Evolutionary conservation across 129 eudicot genomes (phyloP), one percentile per base, ranked within the genome.

Genomic region (Centella asiatica): DNA sequence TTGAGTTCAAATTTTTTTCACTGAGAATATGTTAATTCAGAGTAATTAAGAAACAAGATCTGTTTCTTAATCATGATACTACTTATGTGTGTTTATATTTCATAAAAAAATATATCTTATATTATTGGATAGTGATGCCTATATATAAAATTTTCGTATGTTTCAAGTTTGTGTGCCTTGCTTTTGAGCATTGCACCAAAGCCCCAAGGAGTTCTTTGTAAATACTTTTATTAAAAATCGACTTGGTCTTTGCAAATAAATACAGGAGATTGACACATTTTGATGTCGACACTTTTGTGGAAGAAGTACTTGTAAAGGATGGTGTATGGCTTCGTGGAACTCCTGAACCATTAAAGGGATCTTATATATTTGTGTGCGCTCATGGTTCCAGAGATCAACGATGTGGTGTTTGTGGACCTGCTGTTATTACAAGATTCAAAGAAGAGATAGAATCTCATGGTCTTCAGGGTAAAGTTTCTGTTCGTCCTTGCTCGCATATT

Each of bases 321-420:
- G 88, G 90, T 65, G 99, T 87, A 68, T 92, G 96, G 99, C 73
- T 82, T 32, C 99, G 96, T 57, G 99, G 99, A 61, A 84, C 81
- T 60, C 96, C 99, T 37, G 99, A 92, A 74, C 68, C 81, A 49
- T 75, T 92, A 23, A 80, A 62, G 66, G 99, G 99, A 29, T 77
- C 85, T 23, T 84, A 87, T 74, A 80, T 92, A 4, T 92, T 92
- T 84, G 95, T 92, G 42, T 92, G 96, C 59, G 82, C 95, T 79
- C 99, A 92, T 78, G 99, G 90, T 62, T 70, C 90, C 19, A 68
- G 99, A 70, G 96, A 92, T 69, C 81, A 84, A 18, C 77, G 96
- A 19, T 92, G 95, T 68, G 95, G 96, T 62, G 83, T 92, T 52
- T 84, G 95, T 69, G 96, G 96, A 50, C 96, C 95, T 29, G 77